phyloP scores from a whole-genome alignment of 768 basidiomycete species.

The Tricholoma sp. region DNA sequence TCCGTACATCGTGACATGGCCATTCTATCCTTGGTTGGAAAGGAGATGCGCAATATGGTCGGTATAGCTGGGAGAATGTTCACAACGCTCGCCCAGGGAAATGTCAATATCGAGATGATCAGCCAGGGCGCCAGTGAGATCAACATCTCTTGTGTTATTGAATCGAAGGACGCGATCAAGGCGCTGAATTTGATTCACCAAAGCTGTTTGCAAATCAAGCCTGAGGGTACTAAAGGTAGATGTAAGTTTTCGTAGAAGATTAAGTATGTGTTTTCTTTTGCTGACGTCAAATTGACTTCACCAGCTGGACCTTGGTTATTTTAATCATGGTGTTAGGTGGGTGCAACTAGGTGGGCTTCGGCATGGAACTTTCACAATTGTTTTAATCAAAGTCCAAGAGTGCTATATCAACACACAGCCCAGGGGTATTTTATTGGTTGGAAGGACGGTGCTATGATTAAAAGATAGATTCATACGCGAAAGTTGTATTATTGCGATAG shows the following conservation, averaged over 20 bases:
- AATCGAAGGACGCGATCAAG: constrained; percentile 78
- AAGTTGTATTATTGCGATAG: no score
- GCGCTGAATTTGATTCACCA: constrained; percentile 95
- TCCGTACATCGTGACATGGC: constrained; percentile 84
- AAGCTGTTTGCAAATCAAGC: constrained; percentile 72
- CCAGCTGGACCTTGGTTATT: constrained; percentile 37
- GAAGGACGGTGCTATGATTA: no score
- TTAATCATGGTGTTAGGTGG: constrained; percentile 8
- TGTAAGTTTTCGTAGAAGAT: constrained; percentile 21
- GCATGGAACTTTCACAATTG: no score
- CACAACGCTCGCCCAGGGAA: constrained; percentile 86
- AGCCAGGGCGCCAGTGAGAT: constrained; percentile 95
- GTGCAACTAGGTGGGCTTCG: no score
- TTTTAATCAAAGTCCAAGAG: no score
- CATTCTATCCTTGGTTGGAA: constrained; percentile 95
- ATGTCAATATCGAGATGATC: constrained; percentile 99
- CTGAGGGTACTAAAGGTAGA: constrained; percentile 34
- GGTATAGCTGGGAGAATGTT: constrained; percentile 96
- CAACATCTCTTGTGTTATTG: constrained; percentile 93
- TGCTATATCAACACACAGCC: no score
- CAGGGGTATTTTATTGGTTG: no score
- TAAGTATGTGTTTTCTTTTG: background rate
- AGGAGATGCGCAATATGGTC: constrained; percentile 93
- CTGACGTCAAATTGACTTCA: background rate
- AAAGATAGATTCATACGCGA: no score